Conservation (phyloP, 768 basidiomycete genomes). For the Suillus weaverae region DNA sequence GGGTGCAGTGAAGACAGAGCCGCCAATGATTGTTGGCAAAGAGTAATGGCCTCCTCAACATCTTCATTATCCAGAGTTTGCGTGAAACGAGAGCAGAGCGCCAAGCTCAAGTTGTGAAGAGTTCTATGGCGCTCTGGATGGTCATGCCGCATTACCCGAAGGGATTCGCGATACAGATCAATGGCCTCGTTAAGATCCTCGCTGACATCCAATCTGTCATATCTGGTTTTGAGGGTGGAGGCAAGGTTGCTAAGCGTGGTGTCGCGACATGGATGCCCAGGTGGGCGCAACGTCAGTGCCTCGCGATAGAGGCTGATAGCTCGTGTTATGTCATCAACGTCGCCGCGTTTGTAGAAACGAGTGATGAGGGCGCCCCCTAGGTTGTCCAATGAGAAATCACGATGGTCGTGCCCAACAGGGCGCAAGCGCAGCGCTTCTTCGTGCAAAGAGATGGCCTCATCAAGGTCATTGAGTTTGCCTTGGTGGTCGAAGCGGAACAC, state of each 20-base stretch:
- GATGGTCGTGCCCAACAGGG: neutral
- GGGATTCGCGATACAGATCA: conserved; percentile 12
- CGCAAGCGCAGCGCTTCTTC: neutral
- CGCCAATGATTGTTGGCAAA: neutral
- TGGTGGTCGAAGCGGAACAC: conserved; percentile 7
- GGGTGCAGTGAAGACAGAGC: no score
- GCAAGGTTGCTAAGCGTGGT: conserved; percentile 16
- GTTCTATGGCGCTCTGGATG: conserved; percentile 3
- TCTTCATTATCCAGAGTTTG: conserved; percentile 10
- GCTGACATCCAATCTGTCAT: conserved; percentile 7
- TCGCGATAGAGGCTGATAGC: neutral
- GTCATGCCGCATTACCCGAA: conserved; percentile 10
- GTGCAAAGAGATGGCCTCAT: neutral
- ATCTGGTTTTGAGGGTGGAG: conserved; percentile 8
- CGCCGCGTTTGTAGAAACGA: conserved; percentile 14
- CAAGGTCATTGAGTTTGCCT: no score
- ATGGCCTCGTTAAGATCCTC: conserved; percentile 22
- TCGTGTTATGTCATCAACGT: conserved; percentile 13
- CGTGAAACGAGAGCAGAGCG: conserved; percentile 17
- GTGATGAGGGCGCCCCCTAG: conserved; percentile 15
- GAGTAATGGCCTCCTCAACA: conserved; percentile 22
- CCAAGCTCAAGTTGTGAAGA: conserved; percentile 13
- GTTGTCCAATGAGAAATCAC: conserved; percentile 14
- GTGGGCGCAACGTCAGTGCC: conserved; percentile 8
- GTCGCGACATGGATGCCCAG: conserved; percentile 8